Conservation (phyloP, 2,329 filamentous ascomycete genomes). For the Furcasterigmium furcatum region DNA sequence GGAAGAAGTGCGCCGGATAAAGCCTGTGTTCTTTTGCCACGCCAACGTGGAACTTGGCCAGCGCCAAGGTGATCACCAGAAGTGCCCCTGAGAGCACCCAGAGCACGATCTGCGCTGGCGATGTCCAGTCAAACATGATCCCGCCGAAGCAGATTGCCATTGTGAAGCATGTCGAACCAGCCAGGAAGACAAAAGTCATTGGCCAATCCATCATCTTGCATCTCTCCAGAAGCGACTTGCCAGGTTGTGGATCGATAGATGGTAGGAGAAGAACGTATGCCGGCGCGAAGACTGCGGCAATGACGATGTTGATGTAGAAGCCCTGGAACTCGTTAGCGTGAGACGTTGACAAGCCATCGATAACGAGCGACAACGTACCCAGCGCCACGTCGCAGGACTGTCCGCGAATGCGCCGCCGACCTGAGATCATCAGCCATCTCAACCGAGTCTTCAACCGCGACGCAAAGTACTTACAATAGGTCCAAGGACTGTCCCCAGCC, state of each 20-base stretch:
- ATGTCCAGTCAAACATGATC: conserved; percentile 39
- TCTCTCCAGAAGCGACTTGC: conserved; percentile 16
- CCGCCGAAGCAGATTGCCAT: conserved; percentile 50
- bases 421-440: background rate
- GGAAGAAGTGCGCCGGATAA: conserved; percentile 37
- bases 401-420: conserved; percentile 36
- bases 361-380: conserved; percentile 12
- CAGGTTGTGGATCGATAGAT: background rate
- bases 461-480: conserved; percentile 25
- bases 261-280: conserved; percentile 24
- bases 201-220: conserved; percentile 36
- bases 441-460: background rate
- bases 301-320: conserved; percentile 53
- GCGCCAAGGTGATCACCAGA: conserved; percentile 33
- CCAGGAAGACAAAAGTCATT: conserved; percentile 36
- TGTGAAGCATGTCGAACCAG: conserved; percentile 31
- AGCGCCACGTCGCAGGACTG: conserved; percentile 32
- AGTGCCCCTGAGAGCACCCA: conserved; percentile 38
- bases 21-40: conserved; percentile 29
- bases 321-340: conserved; percentile 11
- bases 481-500: conserved; percentile 35
- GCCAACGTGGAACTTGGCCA: conserved; percentile 33
- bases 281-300: conserved; percentile 28
- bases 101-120: conserved; percentile 37
- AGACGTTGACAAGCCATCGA: no score